Conservation (phyloP, 2,329 filamentous ascomycete genomes). For the Diplodia mutila region DNA sequence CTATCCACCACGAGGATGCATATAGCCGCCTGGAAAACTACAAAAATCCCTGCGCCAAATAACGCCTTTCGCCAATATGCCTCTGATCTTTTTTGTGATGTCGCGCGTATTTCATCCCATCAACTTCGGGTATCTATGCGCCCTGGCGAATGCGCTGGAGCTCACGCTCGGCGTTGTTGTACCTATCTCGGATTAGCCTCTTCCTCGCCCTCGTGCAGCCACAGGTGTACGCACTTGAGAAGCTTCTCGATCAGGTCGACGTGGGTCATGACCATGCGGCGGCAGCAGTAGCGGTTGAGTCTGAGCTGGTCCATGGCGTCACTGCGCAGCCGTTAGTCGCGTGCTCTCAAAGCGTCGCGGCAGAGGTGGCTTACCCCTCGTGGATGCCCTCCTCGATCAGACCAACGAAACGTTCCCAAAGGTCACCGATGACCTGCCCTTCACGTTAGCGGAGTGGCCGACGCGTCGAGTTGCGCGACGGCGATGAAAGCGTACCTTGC, state of each 20-base stretch:
- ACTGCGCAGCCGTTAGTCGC: conserved; percentile 52
- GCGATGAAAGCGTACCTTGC: conserved; percentile 70
- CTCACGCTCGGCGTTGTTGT: conserved; percentile 27
- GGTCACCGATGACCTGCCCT: conserved; percentile 85
- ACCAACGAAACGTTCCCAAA: conserved; percentile 94
- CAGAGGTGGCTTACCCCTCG: conserved; percentile 38
- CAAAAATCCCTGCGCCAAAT: not conserved
- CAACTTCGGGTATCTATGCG: conserved; percentile 17
- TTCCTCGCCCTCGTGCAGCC: not conserved
- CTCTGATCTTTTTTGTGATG: not conserved
- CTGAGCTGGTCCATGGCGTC: conserved; percentile 96
- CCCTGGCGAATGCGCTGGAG: conserved; percentile 26
- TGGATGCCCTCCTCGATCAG: conserved; percentile 69
- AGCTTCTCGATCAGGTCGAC: conserved; percentile 99
- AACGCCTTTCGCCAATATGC: conserved; percentile 17
- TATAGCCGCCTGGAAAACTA: not conserved
- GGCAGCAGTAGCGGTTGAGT: conserved; percentile 95
- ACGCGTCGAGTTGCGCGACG: not conserved
- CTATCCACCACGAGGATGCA: not conserved
- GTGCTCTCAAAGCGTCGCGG: not conserved
- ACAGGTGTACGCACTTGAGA: conserved; percentile 53
- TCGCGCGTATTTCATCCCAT: not conserved
- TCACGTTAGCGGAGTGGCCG: conserved; percentile 34
- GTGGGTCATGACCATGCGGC: conserved; percentile 99
- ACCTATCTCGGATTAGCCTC: conserved; percentile 10